Conservation (phyloP, 345 rosid species). For the Aquilaria malaccensis region DNA sequence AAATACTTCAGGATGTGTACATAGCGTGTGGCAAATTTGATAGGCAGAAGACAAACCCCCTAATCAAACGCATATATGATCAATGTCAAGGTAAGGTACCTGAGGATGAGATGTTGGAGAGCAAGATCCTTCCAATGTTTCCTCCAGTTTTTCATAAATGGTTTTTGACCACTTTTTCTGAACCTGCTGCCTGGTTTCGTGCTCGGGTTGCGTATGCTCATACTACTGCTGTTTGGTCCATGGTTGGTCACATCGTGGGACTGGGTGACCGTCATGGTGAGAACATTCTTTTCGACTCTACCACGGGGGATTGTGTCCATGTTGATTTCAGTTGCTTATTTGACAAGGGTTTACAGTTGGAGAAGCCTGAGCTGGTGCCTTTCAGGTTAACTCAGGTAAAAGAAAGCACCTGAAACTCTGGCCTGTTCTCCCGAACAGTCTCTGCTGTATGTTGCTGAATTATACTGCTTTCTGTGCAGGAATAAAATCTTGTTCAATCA, state of each 20-base stretch:
- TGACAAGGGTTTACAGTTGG: slow-evolving; percentile 93
- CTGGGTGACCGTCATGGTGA: slow-evolving; percentile 98
- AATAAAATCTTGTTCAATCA: neutral
- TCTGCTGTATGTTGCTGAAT: neutral
- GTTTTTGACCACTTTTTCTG: slow-evolving; percentile 93
- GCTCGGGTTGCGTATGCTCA: slow-evolving; percentile 95
- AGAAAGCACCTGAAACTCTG: neutral
- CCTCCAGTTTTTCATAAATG: slow-evolving; percentile 95
- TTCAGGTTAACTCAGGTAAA: slow-evolving; percentile 95
- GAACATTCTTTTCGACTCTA: slow-evolving; percentile 96
- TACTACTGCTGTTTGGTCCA: slow-evolving; percentile 98
- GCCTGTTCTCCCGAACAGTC: neutral
- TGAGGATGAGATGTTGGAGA: slow-evolving; percentile 87
- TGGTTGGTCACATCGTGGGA: slow-evolving; percentile 99
- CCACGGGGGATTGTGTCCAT: slow-evolving; percentile 97
- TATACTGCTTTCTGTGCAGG: neutral
- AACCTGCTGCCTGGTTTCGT: slow-evolving; percentile 99
- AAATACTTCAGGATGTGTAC: slow-evolving; percentile 87
- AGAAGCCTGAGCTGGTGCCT: slow-evolving; percentile 98
- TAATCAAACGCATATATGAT: slow-evolving; percentile 79
- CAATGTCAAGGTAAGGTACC: slow-evolving; percentile 74
- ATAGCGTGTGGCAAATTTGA: slow-evolving; percentile 76
- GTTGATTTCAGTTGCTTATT: slow-evolving; percentile 98
- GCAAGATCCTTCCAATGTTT: slow-evolving; percentile 89
- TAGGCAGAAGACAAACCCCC: slow-evolving; percentile 89